Evolutionary conservation across 768 basidiomycete species (phyloP), one percentile per base, ranked within the genome.

Genomic region (Amylocystis lapponica): DNA sequence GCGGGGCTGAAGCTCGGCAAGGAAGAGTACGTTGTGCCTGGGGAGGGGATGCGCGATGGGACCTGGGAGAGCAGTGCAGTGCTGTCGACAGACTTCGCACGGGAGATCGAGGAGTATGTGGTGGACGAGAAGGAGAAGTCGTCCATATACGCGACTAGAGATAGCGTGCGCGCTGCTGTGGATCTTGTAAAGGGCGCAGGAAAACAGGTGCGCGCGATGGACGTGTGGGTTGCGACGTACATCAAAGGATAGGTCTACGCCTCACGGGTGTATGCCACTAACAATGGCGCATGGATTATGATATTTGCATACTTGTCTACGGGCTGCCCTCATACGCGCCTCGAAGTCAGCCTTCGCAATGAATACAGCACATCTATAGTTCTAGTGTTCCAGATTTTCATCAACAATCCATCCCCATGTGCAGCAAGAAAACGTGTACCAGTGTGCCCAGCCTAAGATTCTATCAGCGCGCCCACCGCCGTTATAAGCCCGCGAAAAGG

Each of bases 401-500:
- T n/a, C n/a, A n/a, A n/a, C n/a, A n/a, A n/a, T n/a, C n/a, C n/a
- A n/a, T n/a, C n/a, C n/a, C n/a, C n/a, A n/a, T n/a, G n/a, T n/a
- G n/a, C n/a, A n/a, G n/a, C n/a, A n/a, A n/a, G n/a, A n/a, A n/a
- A n/a, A n/a, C n/a, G n/a, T n/a, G n/a, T n/a, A n/a, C n/a, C n/a
- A n/a, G n/a, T n/a, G n/a, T n/a, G n/a, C n/a, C n/a, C n/a, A n/a
- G n/a, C n/a, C n/a, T n/a, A n/a, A n/a, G n/a, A n/a, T n/a, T n/a
- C n/a, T n/a, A n/a, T n/a, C n/a, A n/a, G n/a, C n/a, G n/a, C n/a
- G n/a, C n/a, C n/a, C n/a, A 30, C 29, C n/a, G 29, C 29, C 10
- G 10, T 66, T 67, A 86, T 36, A 86, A 64, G 27, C 84, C 84
- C 41, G 78, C 74, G 32, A 83, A 54, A 52, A 78, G 67, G 16